Evolutionary conservation across 1,284 basidiomycete genomes (phyloP).

Genomic region (Sphaerobolus stellatus): DNA sequence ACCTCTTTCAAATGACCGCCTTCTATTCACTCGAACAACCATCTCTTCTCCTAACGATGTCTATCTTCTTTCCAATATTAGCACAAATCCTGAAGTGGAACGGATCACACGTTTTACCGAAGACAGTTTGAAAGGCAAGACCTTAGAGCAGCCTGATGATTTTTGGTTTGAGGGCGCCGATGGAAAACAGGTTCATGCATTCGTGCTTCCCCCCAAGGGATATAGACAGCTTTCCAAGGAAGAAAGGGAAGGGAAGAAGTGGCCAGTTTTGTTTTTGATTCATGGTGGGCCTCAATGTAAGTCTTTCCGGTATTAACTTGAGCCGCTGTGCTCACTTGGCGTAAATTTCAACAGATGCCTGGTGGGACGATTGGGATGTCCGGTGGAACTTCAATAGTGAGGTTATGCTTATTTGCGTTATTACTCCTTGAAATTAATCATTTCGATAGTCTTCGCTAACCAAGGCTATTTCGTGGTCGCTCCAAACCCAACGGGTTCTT

Average conservation of each 20-base stretch:
- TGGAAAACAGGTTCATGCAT: slow-evolving; percentile 75
- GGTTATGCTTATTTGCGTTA: slow-evolving; percentile 10
- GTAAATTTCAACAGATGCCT: slow-evolving; percentile 70
- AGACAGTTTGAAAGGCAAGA: slow-evolving; percentile 54
- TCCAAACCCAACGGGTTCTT: slow-evolving; percentile 88
- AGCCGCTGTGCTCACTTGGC: too few relatives aligned
- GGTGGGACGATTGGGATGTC: slow-evolving; percentile 82
- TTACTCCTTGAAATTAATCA: not conserved
- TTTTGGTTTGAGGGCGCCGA: slow-evolving; percentile 86
- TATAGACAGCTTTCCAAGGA: slow-evolving; percentile 42
- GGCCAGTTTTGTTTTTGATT: slow-evolving; percentile 71
- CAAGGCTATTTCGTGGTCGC: slow-evolving; percentile 77
- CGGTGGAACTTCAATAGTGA: slow-evolving; percentile 85
- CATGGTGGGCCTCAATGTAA: slow-evolving; percentile 56
- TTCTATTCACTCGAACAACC: slow-evolving; percentile 69
- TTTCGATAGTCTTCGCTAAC: slow-evolving; percentile 1
- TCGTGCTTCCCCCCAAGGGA: slow-evolving; percentile 75
- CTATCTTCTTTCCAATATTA: slow-evolving; percentile 55
- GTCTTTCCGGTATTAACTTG: too few relatives aligned
- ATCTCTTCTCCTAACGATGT: slow-evolving; percentile 74
- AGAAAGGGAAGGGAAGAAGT: slow-evolving; percentile 67
- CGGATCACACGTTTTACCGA: slow-evolving; percentile 65
- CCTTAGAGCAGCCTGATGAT: slow-evolving; percentile 63
- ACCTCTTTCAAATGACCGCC: slow-evolving; percentile 51
- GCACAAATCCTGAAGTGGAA: slow-evolving; percentile 32